Evolutionary conservation across 2,329 filamentous ascomycete species (phyloP).

Genomic region (Ascosphaera aggregata): DNA sequence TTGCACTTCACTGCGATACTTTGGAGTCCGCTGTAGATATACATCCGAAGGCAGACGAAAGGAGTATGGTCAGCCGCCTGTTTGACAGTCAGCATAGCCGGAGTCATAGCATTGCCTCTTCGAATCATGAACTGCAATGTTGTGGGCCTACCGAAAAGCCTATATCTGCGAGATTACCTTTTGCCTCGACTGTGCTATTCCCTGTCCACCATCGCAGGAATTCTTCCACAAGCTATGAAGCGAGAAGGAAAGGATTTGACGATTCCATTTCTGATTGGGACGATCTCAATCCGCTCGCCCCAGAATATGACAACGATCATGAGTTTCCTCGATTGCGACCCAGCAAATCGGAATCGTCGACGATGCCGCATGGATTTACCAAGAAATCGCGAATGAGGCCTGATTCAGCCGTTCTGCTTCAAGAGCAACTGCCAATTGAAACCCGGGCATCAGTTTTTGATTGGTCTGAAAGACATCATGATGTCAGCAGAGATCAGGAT

Average conservation of each 20-base stretch:
- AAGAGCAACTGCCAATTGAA: constrained; percentile 12
- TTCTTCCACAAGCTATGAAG: neutral
- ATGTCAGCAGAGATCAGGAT: neutral
- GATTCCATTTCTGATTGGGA: neutral
- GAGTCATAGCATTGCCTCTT: neutral
- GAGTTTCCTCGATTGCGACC: constrained; percentile 1
- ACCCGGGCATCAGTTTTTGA: constrained; percentile 32
- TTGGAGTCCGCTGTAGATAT: neutral
- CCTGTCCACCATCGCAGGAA: neutral
- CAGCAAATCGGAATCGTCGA: constrained; percentile 1
- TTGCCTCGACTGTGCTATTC: neutral
- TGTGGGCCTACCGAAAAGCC: neutral
- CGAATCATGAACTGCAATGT: neutral
- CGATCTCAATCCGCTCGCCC: neutral
- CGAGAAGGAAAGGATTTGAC: neutral
- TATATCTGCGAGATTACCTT: neutral
- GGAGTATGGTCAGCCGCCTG: neutral
- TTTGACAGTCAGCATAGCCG: neutral
- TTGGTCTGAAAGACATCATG: constrained; percentile 33
- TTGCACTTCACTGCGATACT: neutral
- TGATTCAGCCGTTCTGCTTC: constrained; percentile 14
- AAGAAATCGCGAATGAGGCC: constrained; percentile 8
- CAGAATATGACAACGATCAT: neutral
- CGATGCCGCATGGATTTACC: constrained; percentile 5
- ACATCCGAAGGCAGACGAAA: neutral